Base-by-base conservation (phyloP, 371 early-diverging fungal species). In the Rozella allomycis region DNA sequence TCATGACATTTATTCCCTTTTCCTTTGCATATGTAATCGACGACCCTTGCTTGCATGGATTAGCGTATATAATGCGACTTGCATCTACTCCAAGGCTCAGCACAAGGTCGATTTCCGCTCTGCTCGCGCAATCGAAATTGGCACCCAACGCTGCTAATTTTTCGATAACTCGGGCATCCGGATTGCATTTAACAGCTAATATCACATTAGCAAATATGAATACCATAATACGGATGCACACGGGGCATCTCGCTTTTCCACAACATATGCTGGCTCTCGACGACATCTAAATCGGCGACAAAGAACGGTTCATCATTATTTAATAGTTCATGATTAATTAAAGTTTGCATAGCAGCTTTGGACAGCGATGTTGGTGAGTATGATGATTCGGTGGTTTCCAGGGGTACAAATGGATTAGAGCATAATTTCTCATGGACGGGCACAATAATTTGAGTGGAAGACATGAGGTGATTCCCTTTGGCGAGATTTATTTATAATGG, bases 11-110 rank as follows among this genome's bases (percentile, higher is more conserved):
- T 17, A 94, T 83, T 40, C 70, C 68, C 31, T 70, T 60, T 30
- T 59, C 55, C 17, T 56, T 53, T 8, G 91, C 85, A 43, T 63
- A 83, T 33, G 78, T 74, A 45, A 94, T 70, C 50, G 81, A 85
- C 11, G 88, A 86, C 16, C 72, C 66, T 42, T 84, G 86, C 60
- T 94, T 94, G 69, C 93, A 90, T 20, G 96, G 94, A 57, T 94
- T 88, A 39, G 96, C 96, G 41, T 83, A 94, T 47, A 94, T 87
- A 45, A 94, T 76, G 33, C 74, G 64, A 20, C 50, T 49, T 11
- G 87, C 62, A 25, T 67, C 67, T 1, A 73, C 78, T 34, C 86
- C 86, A 30, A 67, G 47, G 20, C 67, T 59, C 34, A 90, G 62
- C 26, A 78, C 76, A 32, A 67, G 62, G 40, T 81, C 70, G 30